Conservation (phyloP, 352 stramenopile genomes). For the Globisporangium solare region DNA sequence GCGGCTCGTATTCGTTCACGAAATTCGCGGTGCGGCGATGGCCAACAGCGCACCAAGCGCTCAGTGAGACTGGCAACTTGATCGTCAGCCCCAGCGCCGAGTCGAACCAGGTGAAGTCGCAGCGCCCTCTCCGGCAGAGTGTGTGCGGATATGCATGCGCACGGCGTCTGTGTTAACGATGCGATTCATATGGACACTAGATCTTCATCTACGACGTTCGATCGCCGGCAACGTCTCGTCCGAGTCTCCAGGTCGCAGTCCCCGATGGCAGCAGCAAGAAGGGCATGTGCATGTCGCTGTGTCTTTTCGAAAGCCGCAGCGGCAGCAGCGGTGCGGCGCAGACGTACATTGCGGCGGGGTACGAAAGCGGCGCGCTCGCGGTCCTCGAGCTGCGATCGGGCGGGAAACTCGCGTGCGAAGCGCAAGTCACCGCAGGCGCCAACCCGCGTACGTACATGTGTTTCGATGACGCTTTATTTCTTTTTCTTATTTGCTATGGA, state of each 20-base stretch:
- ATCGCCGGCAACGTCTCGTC: constrained; percentile 11
- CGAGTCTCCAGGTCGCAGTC: constrained; percentile 28
- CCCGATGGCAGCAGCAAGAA: constrained; percentile 26
- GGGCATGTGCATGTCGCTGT: constrained; percentile 34
- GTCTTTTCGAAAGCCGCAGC: constrained; percentile 22
- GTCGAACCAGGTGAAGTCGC: constrained; percentile 23
- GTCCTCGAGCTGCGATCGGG: constrained; percentile 55
- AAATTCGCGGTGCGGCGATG: constrained; percentile 51
- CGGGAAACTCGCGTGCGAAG: constrained; percentile 45
- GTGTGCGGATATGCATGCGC: neutral
- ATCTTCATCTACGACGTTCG: constrained; percentile 47
- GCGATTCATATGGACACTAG: constrained; percentile 12
- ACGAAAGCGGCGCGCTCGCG: constrained; percentile 68
- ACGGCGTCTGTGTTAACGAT: neutral
- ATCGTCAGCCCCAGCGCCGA: constrained; percentile 43
- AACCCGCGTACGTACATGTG: constrained; percentile 46
- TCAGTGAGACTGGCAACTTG: constrained; percentile 17
- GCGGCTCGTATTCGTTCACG: constrained; percentile 62
- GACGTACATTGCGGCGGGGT: constrained; percentile 54
- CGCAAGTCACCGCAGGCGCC: constrained; percentile 33
- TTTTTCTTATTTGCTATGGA: neutral
- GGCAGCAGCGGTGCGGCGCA: neutral
- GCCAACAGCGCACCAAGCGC: constrained; percentile 5
- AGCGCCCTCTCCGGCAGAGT: neutral
- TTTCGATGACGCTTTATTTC: neutral